Conservation (phyloP, 2,329 filamentous ascomycete species). For the Scleromitrula shiraiana region DNA sequence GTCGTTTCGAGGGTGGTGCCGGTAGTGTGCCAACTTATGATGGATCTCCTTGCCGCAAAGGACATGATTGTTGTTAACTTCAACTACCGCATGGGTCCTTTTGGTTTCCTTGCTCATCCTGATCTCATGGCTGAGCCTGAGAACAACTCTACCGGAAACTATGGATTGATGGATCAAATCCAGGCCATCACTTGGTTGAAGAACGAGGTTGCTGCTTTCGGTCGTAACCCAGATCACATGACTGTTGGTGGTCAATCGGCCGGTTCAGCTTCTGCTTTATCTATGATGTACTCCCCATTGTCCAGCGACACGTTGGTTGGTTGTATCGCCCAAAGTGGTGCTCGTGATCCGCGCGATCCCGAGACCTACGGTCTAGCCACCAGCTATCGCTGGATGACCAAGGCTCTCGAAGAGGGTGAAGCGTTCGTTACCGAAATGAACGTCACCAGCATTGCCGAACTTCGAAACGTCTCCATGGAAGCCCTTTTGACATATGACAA, state of each 20-base stretch:
- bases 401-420: constrained; percentile 16
- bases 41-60: constrained; percentile 35
- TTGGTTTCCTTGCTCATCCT: constrained; percentile 22
- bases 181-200: constrained; percentile 38
- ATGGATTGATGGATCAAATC: constrained; percentile 59
- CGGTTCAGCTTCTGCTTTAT: constrained; percentile 33
- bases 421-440: constrained; percentile 18
- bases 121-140: constrained; percentile 14
- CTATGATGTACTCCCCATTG: constrained; percentile 25
- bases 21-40: constrained; percentile 34
- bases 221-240: constrained; percentile 58
- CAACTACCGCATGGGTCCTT: constrained; percentile 36
- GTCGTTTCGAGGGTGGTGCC: constrained; percentile 33
- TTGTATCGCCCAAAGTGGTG: constrained; percentile 30
- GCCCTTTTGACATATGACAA: constrained; percentile 14
- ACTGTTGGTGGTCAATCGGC: constrained; percentile 60
- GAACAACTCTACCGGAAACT: constrained; percentile 44
- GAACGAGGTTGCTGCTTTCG: constrained; percentile 51
- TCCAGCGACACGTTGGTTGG: constrained; percentile 21
- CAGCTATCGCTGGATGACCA: constrained; percentile 20
- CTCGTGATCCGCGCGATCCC: constrained; percentile 26
- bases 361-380: constrained; percentile 24
- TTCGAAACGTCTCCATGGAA: constrained; percentile 16
- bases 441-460: constrained; percentile 18
- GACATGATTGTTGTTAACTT: constrained; percentile 37